These are phyloP conservation scores for Scopulariopsis brevicaulis DNA, from an alignment of 2,329 filamentous ascomycete genomes.

Conservation along the genomic window DNA sequence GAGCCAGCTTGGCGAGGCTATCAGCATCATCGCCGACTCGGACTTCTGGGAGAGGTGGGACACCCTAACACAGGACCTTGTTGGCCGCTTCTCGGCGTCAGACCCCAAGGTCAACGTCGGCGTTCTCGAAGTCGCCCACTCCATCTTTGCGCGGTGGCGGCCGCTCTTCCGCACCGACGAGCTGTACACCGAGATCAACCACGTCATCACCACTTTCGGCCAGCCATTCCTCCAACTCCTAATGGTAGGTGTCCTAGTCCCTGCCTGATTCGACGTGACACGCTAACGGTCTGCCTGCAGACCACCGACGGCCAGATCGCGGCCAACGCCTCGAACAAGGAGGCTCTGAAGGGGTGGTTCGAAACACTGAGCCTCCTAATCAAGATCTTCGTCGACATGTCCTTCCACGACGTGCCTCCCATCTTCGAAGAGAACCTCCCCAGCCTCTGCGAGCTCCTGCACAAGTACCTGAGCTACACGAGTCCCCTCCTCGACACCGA, in stretches of 20 bases:
- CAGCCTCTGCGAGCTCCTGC: slow-evolving; percentile 65
- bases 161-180: slow-evolving; percentile 89
- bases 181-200: slow-evolving; percentile 90
- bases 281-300: slow-evolving; percentile 17
- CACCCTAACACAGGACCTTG: slow-evolving; percentile 88
- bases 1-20: slow-evolving; percentile 88
- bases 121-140: slow-evolving; percentile 93
- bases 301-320: slow-evolving; percentile 62
- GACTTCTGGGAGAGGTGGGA: slow-evolving; percentile 97
- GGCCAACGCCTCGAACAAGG: slow-evolving; percentile 64
- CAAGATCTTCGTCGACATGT: slow-evolving; percentile 91
- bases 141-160: slow-evolving; percentile 93
- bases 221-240: slow-evolving; percentile 73
- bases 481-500: slow-evolving; percentile 74
- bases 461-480: slow-evolving; percentile 88
- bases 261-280: not conserved
- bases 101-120: slow-evolving; percentile 84
- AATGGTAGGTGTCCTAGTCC: slow-evolving; percentile 35
- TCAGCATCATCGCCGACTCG: slow-evolving; percentile 94
- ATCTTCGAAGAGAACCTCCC: slow-evolving; percentile 84
- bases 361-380: slow-evolving; percentile 78
- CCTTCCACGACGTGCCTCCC: slow-evolving; percentile 91
- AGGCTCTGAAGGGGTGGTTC: slow-evolving; percentile 65
- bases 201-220: slow-evolving; percentile 80
- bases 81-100: slow-evolving; percentile 70